Evolutionary conservation across 345 rosid species (phyloP), one percentile per base, ranked within the genome.

Genomic region (Angophora floribunda): DNA sequence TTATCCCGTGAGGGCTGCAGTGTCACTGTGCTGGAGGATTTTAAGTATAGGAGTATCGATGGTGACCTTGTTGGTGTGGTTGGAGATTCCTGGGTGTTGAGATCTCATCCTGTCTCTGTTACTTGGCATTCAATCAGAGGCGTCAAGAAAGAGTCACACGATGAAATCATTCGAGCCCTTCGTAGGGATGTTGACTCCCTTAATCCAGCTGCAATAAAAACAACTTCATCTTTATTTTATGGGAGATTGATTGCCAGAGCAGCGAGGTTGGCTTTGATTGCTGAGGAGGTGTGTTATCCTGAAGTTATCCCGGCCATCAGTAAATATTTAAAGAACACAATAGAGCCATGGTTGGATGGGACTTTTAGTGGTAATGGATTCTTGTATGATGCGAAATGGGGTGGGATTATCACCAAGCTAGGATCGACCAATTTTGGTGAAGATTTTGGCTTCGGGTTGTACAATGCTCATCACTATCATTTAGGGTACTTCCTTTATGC

Each of bases 311-410:
- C 96, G 0, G 85, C 88, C 21, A 91, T 98, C 52, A 87, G 89
- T 87, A 95, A 92, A 89, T 96, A 93, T 90, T 86, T 97, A 91
- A 97, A 92, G 96, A 94, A 93, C 86, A 90, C 95, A 86, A 95
- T 97, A 87, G 96, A 93, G 90, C 97, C 98, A 15, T 98, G 98
- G 99, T 87, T 97, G 88, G 93, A 97, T 30, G 99, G 98, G 70
- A 95, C 91, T 12, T 98, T 98, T 82, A 88, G 51, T 67, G 94
- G 92, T 32, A 98, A 97, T 89, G 98, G 98, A 32, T 98, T 98
- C 78, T 53, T 97, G 70, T 94, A 96, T 59, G 99, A 98, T 61
- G 88, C 92, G 15, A 95, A 93, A 85, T 97, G 99, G 99, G 98
- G 99, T 86, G 99, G 99, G 13, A 91, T 98, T 59, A 90, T 98